These are phyloP conservation scores for Aspergillus latus DNA, from an alignment of 2,329 filamentous ascomycete genomes.

Conservation along the genomic window DNA sequence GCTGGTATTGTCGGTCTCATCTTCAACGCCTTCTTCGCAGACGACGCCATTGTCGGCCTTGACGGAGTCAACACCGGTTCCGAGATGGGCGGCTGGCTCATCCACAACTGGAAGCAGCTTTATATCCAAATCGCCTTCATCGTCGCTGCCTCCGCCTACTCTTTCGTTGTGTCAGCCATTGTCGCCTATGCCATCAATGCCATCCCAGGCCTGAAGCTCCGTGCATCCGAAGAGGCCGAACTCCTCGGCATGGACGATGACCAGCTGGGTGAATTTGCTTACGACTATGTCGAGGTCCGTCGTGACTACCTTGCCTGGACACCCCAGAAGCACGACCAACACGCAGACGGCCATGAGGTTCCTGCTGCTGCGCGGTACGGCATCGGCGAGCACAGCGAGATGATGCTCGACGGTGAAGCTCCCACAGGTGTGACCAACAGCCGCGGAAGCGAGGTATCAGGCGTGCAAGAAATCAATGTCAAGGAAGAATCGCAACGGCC, in stretches of 20 bases:
- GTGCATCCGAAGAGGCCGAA: slow-evolving; percentile 66
- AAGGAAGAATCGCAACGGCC: slow-evolving; percentile 29
- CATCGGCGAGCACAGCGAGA: slow-evolving; percentile 60
- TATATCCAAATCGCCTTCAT: slow-evolving; percentile 71
- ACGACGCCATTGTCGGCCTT: slow-evolving; percentile 70
- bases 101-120: slow-evolving; percentile 68
- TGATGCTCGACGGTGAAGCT: slow-evolving; percentile 58
- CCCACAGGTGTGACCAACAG: slow-evolving; percentile 30
- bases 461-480: slow-evolving; percentile 34
- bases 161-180: slow-evolving; percentile 66
- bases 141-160: slow-evolving; percentile 63
- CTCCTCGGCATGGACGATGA: slow-evolving; percentile 62
- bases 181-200: slow-evolving; percentile 71
- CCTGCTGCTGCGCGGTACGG: slow-evolving; percentile 61
- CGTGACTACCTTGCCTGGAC: slow-evolving; percentile 54
- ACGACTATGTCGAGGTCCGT: slow-evolving; percentile 54
- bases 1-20: slow-evolving; percentile 80
- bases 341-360: slow-evolving; percentile 52
- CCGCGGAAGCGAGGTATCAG: slow-evolving; percentile 33
- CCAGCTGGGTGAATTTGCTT: slow-evolving; percentile 53
- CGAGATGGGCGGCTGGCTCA: slow-evolving; percentile 65
- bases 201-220: slow-evolving; percentile 68
- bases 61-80: slow-evolving; percentile 61
- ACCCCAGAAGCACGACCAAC: slow-evolving; percentile 45
- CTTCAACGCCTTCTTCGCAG: slow-evolving; percentile 74